Base-by-base conservation (phyloP, 306 rosid species). In the Malus fusca region DNA sequence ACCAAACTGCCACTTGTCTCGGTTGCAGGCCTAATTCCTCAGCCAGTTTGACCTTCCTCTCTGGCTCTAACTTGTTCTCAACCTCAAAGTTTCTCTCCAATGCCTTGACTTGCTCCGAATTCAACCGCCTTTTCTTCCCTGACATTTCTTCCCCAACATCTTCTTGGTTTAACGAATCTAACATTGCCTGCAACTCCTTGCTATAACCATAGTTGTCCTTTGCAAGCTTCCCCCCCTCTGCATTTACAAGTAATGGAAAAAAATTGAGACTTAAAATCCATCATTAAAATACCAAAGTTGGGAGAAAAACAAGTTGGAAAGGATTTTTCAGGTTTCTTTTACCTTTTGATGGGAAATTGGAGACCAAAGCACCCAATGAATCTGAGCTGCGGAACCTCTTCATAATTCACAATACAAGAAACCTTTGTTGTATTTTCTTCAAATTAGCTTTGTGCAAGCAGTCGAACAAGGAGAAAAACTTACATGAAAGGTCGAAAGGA, bases 1-100 rank as follows among this genome's bases (percentile, higher is more conserved):
- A 92, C 97, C 97, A 92, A 71, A 92, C 87, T 4, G 97, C 88
- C 40, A 92, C 92, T 44, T 92, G 97, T 69, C 90, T 81, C 40
- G 96, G 94, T 66, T 88, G 87, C 77, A 92, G 77, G 21, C 92
- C 90, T 46, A 92, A 74, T 31, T 92, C 92, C 60, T 80, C 81
- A 11, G 96, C 94, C 37, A 92, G 37, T 79, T 86, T 86, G 70
- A 81, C 60, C 76, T 90, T 92, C n/a, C 90, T 75, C 61, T 87
- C 94, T 73, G 94, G 96, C 74, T 90, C 92, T 11, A 92, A 78
- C 85, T 86, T 92, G 85, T 90, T 92, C 66, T 90, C 96, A 52
- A 80, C 59, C 51, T 90, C 96, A 69, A 92, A 92, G 78, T 71
- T 86, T 11, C 74, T 88, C 79, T 92, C 96, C 68, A 91, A 78